phyloP scores from a whole-genome alignment of 192 early-diverging fungal genomes.

The Linnemannia elongata region DNA sequence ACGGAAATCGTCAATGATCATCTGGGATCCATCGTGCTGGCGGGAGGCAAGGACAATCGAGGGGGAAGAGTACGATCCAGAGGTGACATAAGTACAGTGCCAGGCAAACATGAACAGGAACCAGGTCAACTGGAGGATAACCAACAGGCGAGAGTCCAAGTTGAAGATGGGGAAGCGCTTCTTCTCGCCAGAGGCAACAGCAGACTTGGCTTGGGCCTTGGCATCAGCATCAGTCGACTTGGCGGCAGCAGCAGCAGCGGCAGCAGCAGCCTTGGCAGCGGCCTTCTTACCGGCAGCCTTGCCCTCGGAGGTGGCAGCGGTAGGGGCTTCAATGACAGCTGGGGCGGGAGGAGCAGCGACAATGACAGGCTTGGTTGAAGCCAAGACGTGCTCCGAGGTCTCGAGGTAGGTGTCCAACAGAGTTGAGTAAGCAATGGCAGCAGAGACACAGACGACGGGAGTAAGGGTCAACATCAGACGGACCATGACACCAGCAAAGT shows the following conservation, averaged over 20 bases:
- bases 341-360: slow-evolving; percentile 17
- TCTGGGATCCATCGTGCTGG: slow-evolving; percentile 87
- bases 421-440: slow-evolving; percentile 91
- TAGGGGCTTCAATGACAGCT: slow-evolving; percentile 13
- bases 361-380: slow-evolving; percentile 19
- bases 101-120: slow-evolving; percentile 88
- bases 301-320: slow-evolving; percentile 13
- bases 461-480: slow-evolving; percentile 98
- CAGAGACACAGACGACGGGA: slow-evolving; percentile 95
- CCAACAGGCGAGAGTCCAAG: slow-evolving; percentile 67
- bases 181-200: slow-evolving; percentile 11
- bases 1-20: slow-evolving; percentile 99
- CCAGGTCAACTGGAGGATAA: slow-evolving; percentile 77
- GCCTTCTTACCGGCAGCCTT: slow-evolving; percentile 12
- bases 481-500: slow-evolving; percentile 99
- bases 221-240: slow-evolving; percentile 33
- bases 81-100: slow-evolving; percentile 99
- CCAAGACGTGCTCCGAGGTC: slow-evolving; percentile 45
- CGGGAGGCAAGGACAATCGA: slow-evolving; percentile 97
- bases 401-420: slow-evolving; percentile 89
- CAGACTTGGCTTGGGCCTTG: slow-evolving; percentile 36
- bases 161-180: slow-evolving; percentile 60
- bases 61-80: slow-evolving; percentile 97
- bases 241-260: slow-evolving; percentile 11
- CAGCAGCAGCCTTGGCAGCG: slow-evolving; percentile 7